Evolutionary conservation across 768 basidiomycete species (phyloP), one percentile per base, ranked within the genome.

Genomic region (Mycena rosella): DNA sequence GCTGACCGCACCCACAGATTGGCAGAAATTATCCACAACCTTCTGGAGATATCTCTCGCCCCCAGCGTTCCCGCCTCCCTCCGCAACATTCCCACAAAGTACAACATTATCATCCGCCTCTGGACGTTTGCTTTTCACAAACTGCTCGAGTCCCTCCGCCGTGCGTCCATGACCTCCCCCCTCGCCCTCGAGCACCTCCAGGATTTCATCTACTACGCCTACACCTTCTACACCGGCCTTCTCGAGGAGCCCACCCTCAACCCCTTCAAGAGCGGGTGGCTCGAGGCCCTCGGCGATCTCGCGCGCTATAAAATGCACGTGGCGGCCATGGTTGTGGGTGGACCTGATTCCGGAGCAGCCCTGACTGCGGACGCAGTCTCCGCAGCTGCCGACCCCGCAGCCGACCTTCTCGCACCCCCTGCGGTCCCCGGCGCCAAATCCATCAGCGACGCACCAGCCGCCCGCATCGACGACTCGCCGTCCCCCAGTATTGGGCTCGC

Each of bases 201-300:
- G 74, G 96, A 96, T 68, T 96, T 96, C 72, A 95, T 98, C 47
- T 95, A 96, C 73, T 98, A 95, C 71, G 93, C 97, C 0, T 99
- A 99, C 80, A 90, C 90, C 0, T 97, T 96, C 74, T 99, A 99
- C 81, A 92, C 96, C 0, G 89, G 91, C 42, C 86, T 99, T 3
- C 83, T 96, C 55, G 97, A 98, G 74, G 93, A 98, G 75, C 88
- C 86, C 11, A 85, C 83, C 1, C 85, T 99, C 49, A 79, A 77
- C 2, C 77, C 81, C 9, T 98, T 95, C 83, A 89, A 91, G 65
- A 82, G 87, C 2, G 90, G 91, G 20, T 99, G 98, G 98, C 88
- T 99, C 57, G 98, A 99, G 77, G 95, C 96, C 5, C 89, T 99
- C 18, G 98, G 98, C 26, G 98, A 99, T 79, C 86, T 99, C 32